These are phyloP conservation scores for Vicia sativa DNA, from an alignment of 306 rosid species.

Conservation along the genomic window DNA sequence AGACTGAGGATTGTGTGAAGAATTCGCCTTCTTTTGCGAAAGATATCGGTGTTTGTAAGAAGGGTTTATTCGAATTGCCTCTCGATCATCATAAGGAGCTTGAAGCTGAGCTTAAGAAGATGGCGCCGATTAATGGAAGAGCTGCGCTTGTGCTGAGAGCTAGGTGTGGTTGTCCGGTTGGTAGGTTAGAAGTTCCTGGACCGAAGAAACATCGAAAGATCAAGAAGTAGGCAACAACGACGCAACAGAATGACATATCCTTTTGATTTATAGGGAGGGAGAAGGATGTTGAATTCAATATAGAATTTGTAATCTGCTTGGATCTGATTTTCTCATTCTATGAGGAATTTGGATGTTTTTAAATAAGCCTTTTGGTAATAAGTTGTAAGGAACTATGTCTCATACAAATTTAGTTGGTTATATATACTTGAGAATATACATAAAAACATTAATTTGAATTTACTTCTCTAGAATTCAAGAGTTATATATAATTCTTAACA, in stretches of 20 bases:
- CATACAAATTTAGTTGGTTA: constrained; percentile 56
- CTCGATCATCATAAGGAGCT: constrained; percentile 88
- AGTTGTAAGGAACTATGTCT: constrained; percentile 55
- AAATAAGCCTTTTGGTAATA: constrained; percentile 74
- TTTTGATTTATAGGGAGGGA: constrained; percentile 44
- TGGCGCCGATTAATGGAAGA: constrained; percentile 93
- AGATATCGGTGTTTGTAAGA: constrained; percentile 56
- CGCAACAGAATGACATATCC: neutral
- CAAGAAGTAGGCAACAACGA: constrained; percentile 65
- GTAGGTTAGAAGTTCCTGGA: constrained; percentile 95
- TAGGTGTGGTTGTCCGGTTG: constrained; percentile 96
- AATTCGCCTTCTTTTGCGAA: constrained; percentile 50
- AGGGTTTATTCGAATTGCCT: constrained; percentile 80
- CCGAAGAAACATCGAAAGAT: constrained; percentile 70
- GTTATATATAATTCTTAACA: constrained; percentile 15
- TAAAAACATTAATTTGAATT: constrained; percentile 46
- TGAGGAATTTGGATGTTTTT: constrained; percentile 57
- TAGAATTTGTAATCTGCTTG: constrained; percentile 49
- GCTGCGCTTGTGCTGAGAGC: constrained; percentile 83
- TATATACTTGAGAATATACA: constrained; percentile 59
- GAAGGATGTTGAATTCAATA: constrained; percentile 31
- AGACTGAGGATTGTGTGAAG: constrained; percentile 96
- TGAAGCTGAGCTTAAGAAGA: constrained; percentile 95
- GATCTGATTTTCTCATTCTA: constrained; percentile 42
- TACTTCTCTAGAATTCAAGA: constrained; percentile 23